Percentiles rank a stretch among this genome's conserved stretches.
These are phyloP conservation scores for Mycena vulgaris DNA, from an alignment of 768 basidiomycete species.

Conservation along the genomic window DNA sequence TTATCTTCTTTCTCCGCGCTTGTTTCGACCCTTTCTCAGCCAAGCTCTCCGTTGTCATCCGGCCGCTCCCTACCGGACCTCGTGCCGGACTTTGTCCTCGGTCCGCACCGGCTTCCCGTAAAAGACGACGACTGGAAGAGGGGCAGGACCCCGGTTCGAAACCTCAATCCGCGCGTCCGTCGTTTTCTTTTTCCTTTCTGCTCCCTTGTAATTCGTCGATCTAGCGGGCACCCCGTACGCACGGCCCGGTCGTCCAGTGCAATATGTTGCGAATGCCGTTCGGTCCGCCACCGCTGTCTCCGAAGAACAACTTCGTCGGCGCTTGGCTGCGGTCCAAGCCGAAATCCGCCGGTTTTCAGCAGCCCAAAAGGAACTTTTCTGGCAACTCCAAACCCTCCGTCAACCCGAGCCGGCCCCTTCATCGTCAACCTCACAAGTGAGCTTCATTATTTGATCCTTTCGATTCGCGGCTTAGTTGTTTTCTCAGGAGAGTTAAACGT, in stretches of 20 bases:
- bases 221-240: neutral
- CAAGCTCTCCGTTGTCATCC: constrained; percentile 1
- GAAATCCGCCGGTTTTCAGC: constrained; percentile 1
- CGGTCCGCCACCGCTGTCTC: neutral
- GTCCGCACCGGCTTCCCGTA: neutral
- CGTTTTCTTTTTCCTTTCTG: neutral
- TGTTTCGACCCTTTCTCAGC: neutral
- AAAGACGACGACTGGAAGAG: neutral
- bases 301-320: constrained; percentile 1
- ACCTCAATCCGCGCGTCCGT: neutral
- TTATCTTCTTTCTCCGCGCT: neutral
- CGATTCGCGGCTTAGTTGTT: neutral
- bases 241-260: neutral
- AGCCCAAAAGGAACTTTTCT: constrained; percentile 3
- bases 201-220: neutral
- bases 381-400: neutral
- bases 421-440: neutral
- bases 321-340: neutral
- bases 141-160: neutral
- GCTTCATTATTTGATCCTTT: neutral
- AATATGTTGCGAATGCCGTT: neutral
- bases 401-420: neutral
- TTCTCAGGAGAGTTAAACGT: constrained; percentile 1
- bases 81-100: neutral
- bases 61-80: neutral